phyloP scores from a whole-genome alignment of 495 filamentous ascomycete species.

The Aspergillus ellipticus region DNA sequence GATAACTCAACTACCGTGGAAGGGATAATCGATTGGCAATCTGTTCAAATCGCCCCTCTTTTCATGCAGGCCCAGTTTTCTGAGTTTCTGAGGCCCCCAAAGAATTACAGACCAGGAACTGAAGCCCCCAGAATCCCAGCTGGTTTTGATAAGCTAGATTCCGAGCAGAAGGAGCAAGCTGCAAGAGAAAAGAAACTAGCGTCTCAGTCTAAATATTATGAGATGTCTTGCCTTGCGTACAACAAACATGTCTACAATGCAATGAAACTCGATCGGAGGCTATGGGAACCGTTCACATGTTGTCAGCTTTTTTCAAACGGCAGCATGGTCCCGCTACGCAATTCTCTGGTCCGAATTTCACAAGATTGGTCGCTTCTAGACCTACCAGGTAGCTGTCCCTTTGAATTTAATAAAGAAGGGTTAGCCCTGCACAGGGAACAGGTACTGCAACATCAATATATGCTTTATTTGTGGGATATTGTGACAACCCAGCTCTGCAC shows the following conservation, averaged over 20 bases:
- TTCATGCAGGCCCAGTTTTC: conserved; percentile 24
- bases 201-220: conserved; percentile 19
- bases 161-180: conserved; percentile 16
- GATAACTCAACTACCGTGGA: conserved; percentile 17
- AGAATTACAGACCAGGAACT: conserved; percentile 15
- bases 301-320: conserved; percentile 16
- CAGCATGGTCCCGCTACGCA: conserved; percentile 17
- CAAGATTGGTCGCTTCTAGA: conserved; percentile 20
- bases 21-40: conserved; percentile 28
- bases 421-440: conserved; percentile 19
- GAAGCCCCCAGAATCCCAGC: conserved; percentile 16
- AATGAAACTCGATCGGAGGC: conserved; percentile 14
- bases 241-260: conserved; percentile 17
- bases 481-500: conserved; percentile 19
- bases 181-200: conserved; percentile 11
- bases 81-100: conserved; percentile 20
- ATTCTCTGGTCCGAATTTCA: conserved; percentile 17
- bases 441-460: conserved; percentile 12
- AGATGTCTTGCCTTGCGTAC: conserved; percentile 16
- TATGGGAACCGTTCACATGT: conserved; percentile 22
- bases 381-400: conserved; percentile 24
- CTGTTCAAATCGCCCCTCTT: conserved; percentile 14
- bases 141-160: conserved; percentile 13
- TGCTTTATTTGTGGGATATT: conserved; percentile 20
- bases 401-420: conserved; percentile 25